A percentile compares a stretch with the other conserved stretches of the same genome.
Evolutionary conservation across 495 filamentous ascomycete genomes (phyloP).

Genomic region (Penicillium ochrochloron): DNA sequence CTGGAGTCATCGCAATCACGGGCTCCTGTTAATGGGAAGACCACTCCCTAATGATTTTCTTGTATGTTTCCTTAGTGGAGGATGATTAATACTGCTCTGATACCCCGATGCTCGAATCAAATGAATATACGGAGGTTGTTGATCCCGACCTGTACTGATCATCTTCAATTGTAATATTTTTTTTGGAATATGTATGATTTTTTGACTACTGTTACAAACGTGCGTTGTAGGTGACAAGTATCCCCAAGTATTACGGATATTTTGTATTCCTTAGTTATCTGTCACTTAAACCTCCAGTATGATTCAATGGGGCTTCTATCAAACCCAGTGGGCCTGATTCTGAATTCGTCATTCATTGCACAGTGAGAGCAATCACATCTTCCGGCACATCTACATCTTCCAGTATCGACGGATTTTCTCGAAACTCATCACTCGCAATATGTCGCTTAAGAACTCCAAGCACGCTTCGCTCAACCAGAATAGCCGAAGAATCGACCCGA

Average conservation of each 20-base stretch:
- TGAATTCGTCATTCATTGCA: not conserved
- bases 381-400: slow-evolving; percentile 26
- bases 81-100: not conserved
- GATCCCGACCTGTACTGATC: not conserved
- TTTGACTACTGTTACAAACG: not conserved
- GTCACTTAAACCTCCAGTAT: not conserved
- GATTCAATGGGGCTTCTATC: not conserved
- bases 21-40: not conserved
- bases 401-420: slow-evolving; percentile 24
- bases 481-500: slow-evolving; percentile 12
- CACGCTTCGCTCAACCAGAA: slow-evolving; percentile 28
- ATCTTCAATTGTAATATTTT: not conserved
- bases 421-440: slow-evolving; percentile 25
- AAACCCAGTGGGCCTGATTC: not conserved
- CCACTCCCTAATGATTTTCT: not conserved
- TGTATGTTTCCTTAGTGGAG: not conserved
- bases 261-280: not conserved
- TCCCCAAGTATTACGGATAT: too few species aligned
- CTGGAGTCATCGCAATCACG: not conserved
- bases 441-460: slow-evolving; percentile 21
- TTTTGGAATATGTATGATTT: not conserved
- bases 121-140: not conserved
- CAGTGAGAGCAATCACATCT: slow-evolving; percentile 13
- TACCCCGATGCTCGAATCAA: not conserved
- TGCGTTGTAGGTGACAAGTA: too few species aligned